Base-by-base conservation (phyloP, 163 green algal genomes). In the Chlamydomonas reinhardtii region DNA sequence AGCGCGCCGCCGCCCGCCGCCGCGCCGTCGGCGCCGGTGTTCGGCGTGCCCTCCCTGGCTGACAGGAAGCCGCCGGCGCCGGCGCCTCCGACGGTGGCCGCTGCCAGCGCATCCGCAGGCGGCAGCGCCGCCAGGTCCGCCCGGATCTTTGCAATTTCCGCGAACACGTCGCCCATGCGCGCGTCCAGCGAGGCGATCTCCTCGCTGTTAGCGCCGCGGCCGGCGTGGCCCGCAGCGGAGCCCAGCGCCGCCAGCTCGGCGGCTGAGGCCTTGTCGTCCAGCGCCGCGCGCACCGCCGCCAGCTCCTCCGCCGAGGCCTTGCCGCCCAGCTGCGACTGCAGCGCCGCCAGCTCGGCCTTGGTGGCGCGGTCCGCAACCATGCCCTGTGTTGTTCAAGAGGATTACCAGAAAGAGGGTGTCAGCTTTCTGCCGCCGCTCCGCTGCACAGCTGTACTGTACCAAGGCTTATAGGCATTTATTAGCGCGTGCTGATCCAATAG, bases 141-240 rank as follows among this genome's bases (percentile, higher is more conserved):
- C 12, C 70, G 35, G n/a, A 80, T 87, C 59, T 80, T 73, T 1
- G 70, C 81, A 61, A 87, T 72, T 59, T 87, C 82, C 20, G 82
- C 72, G 37, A 82, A 87, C 39, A 87, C 82, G 37, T 87, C 82
- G 61, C 82, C 82, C 82, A 87, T 81, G 72, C 82, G 72, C 72
- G 81, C 72, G 39, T 87, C 82, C 56, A 87, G 61, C 25, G 59
- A 74, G 19, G 72, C 61, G 11, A 87, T 68, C 56, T 76, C 72
- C 54, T 81, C 82, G 25, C 34, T 39, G 22, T 69, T 75, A 19
- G 75, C 75, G 17, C 35, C 74, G 32, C 56, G 66, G 29, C 61
- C 56, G 1, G 61, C 68, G 29, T 59, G 37, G 64, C 73, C 66
- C 11, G 14, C 48, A 17, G 48, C 48, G 35, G 68, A 48, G 34